Evolutionary conservation across 345 rosid species (phyloP).

Genomic region (Hibiscus syriacus): DNA sequence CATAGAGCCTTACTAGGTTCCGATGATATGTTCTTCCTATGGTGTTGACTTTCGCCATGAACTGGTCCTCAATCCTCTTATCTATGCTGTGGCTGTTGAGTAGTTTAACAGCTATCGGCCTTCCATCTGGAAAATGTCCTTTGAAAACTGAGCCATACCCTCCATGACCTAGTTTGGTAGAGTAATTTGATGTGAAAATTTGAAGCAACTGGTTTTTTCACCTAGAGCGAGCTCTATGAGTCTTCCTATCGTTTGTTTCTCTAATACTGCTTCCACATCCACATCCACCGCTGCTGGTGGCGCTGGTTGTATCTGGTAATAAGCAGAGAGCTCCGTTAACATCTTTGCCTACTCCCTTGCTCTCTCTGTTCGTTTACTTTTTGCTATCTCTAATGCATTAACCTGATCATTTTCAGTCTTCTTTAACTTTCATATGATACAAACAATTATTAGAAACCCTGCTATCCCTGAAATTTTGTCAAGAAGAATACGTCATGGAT

Average conservation of each 20-base stretch:
- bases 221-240: neutral
- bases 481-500: no score
- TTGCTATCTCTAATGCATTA: no score
- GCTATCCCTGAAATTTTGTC: no score
- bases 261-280: neutral
- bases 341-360: neutral
- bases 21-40: slow-evolving; percentile 31
- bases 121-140: slow-evolving; percentile 11
- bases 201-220: neutral
- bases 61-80: slow-evolving; percentile 25
- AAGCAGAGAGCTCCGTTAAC: neutral
- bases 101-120: slow-evolving; percentile 20
- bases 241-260: no score
- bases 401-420: no score
- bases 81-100: neutral
- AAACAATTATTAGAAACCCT: no score
- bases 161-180: slow-evolving; percentile 19
- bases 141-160: slow-evolving; percentile 24
- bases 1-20: slow-evolving; percentile 24
- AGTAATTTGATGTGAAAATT: slow-evolving; percentile 1
- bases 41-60: slow-evolving; percentile 35
- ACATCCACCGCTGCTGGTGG: neutral
- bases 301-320: neutral
- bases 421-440: no score
- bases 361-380: neutral